A percentile compares a stretch with the other conserved stretches of the same genome.
Evolutionary conservation across 164 flowering plant species (phyloP).

Genomic region (Nymphaea thermarum): DNA sequence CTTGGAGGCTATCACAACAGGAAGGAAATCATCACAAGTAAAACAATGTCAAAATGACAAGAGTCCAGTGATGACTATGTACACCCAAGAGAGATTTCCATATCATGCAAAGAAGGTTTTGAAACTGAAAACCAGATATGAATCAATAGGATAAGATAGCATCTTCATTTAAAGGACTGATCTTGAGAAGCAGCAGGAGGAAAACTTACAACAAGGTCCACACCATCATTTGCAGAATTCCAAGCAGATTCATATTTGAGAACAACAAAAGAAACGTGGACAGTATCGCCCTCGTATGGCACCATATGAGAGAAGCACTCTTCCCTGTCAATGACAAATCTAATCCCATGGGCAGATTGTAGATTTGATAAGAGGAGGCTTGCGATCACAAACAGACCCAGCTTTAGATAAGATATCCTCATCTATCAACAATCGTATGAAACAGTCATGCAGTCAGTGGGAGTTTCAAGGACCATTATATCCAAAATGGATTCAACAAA

Average conservation of each 20-base stretch:
- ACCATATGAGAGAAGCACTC: constrained; percentile 84
- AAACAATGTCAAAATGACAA: no score
- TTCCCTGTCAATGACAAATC: constrained; percentile 85
- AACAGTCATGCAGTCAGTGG: no score
- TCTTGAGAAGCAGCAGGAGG: not conserved
- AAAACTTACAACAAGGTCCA: constrained; percentile 87
- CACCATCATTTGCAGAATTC: constrained; percentile 55
- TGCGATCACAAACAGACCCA: not conserved
- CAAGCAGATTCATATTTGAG: constrained; percentile 64
- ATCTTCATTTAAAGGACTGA: not conserved
- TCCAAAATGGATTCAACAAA: no score
- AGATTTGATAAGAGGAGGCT: constrained; percentile 14
- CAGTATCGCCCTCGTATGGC: constrained; percentile 62
- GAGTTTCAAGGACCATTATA: no score
- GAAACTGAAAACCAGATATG: not conserved
- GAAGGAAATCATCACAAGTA: no score
- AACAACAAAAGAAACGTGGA: constrained; percentile 83
- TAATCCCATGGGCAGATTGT: constrained; percentile 38
- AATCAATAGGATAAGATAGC: not conserved
- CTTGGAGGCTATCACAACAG: no score
- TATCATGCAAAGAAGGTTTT: not conserved
- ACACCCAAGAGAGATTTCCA: not conserved
- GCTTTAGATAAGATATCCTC: not conserved
- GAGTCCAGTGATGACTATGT: no score
- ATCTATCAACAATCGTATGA: not conserved